Base-by-base conservation (phyloP, 2,329 filamentous ascomycete genomes). In the Alternaria conjuncta region DNA sequence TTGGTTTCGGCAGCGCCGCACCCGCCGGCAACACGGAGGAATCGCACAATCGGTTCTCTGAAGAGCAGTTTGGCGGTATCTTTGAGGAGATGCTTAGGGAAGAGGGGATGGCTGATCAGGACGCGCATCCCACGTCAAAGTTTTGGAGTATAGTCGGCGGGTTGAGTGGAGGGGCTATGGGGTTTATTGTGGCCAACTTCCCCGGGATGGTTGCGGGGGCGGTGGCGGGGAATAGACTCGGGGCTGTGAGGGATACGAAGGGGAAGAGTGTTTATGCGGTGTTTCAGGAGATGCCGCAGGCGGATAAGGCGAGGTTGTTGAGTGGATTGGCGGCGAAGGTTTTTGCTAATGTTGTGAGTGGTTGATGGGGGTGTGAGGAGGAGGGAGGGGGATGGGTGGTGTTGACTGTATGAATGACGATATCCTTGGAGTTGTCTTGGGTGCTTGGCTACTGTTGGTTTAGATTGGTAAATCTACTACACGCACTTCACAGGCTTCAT, bases 231-330 rank as follows among this genome's bases (percentile, higher is more conserved):
- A 98, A 97, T 81, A 84, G 94, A 55, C 82, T 98, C n/a, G 96
- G 96, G 1, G 92, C 93, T 7, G 88, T 99, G 20, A 86, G 96
- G 60, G 96, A 99, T 82, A 89, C 92, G 30, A 94, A 90, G 81
- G 94, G 94, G 21, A 98, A 97, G 89, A 97, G 93, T 76, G 96
- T 99, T 6, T 98, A 96, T 80, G 86, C 89, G 26, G 96, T 97
- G 15, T 98, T 95, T 79, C 89, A 93, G 84, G 92, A 97, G 72
- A 84, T 99, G 75, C 94, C 94, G 55, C 91, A 93, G 80, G 86
- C 86, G 55, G 94, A 97, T 75, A 91, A 93, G 75, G 89, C 93
- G 58, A 89, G 89, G 79, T 81, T 99, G 73, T 84, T 98, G 65
- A 91, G 90, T 76, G 92, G 96, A 80, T 81, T 98, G 75, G 95